Conservation (phyloP, 2,329 filamentous ascomycete species). For the Pseudogymnoascus sp. region DNA sequence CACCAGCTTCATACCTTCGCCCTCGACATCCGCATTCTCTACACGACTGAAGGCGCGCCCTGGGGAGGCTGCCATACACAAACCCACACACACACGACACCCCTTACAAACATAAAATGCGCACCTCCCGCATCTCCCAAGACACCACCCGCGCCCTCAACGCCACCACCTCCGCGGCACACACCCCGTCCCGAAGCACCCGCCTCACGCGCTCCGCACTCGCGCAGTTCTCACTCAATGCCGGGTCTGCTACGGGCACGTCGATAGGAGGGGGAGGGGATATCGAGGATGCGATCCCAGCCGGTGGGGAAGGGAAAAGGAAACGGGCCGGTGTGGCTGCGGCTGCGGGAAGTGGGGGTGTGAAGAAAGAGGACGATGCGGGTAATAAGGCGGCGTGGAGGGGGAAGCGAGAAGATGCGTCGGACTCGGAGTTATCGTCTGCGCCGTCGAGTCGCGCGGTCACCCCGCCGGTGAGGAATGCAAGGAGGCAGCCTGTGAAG, state of each 20-base stretch:
- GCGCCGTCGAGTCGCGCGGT: background rate
- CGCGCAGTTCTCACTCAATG: conserved; percentile 35
- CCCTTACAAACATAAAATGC: conserved; percentile 18
- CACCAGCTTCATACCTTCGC: background rate
- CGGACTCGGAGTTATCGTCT: background rate
- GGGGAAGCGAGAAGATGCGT: background rate
- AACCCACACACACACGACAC: background rate
- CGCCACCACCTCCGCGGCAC: conserved; percentile 30
- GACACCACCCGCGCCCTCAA: conserved; percentile 52
- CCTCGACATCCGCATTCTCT: background rate
- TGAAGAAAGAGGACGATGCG: conserved; percentile 23
- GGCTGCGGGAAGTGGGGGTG: conserved; percentile 10
- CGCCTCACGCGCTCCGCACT: conserved; percentile 45
- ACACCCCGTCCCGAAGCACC: conserved; percentile 32
- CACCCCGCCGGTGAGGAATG: background rate
- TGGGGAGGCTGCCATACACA: background rate
- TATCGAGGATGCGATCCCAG: conserved; percentile 49
- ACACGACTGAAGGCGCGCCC: background rate
- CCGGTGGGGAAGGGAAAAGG: background rate
- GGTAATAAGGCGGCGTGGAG: background rate
- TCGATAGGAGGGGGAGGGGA: conserved; percentile 29
- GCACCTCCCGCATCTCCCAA: conserved; percentile 49
- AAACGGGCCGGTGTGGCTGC: conserved; percentile 28
- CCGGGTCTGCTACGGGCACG: conserved; percentile 28
- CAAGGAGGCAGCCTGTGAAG: background rate